These are phyloP conservation scores for Pythium graminicola DNA, from an alignment of 352 stramenopile species.

Conservation along the genomic window DNA sequence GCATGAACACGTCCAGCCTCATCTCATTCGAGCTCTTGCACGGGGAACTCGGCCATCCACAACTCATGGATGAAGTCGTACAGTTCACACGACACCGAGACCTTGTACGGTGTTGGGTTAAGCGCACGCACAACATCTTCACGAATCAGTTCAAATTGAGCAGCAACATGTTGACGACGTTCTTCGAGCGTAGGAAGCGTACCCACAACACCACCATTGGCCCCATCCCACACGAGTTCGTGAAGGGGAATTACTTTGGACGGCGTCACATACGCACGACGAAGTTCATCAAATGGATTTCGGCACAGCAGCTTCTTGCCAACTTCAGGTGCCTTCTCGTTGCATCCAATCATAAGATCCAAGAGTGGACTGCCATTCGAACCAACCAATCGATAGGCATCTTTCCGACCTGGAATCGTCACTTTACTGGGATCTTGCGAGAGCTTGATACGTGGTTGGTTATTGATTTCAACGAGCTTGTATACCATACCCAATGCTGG, in stretches of 20 bases:
- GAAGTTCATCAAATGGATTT: conserved; percentile 95
- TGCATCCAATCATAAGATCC: conserved; percentile 86
- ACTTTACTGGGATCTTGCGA: conserved; percentile 97
- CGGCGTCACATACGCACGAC: conserved; percentile 92
- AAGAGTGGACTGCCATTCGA: conserved; percentile 83
- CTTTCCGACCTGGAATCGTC: conserved; percentile 87
- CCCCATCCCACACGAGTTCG: conserved; percentile 86
- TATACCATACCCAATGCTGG: conserved; percentile 98
- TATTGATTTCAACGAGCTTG: conserved; percentile 98
- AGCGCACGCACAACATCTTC: conserved; percentile 93
- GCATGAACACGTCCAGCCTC: neutral
- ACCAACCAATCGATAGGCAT: conserved; percentile 88
- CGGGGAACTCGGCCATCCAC: conserved; percentile 91
- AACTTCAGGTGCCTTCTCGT: conserved; percentile 71
- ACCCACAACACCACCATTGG: conserved; percentile 62
- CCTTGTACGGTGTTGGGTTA: conserved; percentile 95
- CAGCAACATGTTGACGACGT: conserved; percentile 77
- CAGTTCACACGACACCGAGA: conserved; percentile 82
- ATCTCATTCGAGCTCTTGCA: conserved; percentile 71
- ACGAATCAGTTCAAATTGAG: conserved; percentile 91
- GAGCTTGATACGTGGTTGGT: conserved; percentile 95
- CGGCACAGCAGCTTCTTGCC: conserved; percentile 90
- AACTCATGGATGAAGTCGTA: conserved; percentile 96
- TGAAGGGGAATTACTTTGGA: conserved; percentile 88
- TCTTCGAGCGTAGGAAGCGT: conserved; percentile 69